Base-by-base conservation (phyloP, 2,329 filamentous ascomycete genomes). In the Neonectria punicea region DNA sequence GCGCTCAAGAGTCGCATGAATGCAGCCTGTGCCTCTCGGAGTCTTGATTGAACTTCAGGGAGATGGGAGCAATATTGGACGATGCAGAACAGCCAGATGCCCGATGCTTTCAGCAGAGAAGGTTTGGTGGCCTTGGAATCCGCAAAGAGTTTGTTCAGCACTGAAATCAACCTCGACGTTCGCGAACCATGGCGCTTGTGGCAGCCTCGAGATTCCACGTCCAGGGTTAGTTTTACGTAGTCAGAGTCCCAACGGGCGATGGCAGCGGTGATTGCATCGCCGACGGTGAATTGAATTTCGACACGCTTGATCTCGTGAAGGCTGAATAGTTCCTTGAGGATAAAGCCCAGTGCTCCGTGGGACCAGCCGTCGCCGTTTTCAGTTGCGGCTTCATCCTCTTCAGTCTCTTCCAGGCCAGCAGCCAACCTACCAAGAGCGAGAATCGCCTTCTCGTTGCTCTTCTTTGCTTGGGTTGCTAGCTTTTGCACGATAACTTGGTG, bases 61-160 rank as follows among this genome's bases (percentile, higher is more conserved):
- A 93, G 82, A 69, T 94, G 90, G 0, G 93, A 93, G 76, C 94
- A 97, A 78, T 96, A 94, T 75, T 98, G 94, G 9, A 98, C 90
- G 3, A 98, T 81, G 74, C 92, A 97, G 64, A 98, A 90, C 0
- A 98, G 86, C 96, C 96, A 98, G 71, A 99, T 97, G 0, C 94
- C 94, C 0, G 94, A 95, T 3, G 95, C 94, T 76, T 97, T 97
- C 71, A 94, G 90, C 5, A 98, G 83, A 0, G 94, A 92, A 1
- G 96, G 96, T 74, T 98, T 98, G 0, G 93, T 93, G 9, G 91
- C 89, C 73, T 92, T 91, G 80, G 92, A 96, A 73, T 96, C 91
- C 2, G 82, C 81, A 51, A 98, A 84, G 2, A 97, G 86, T 75
- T 91, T 94, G 64, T 92, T 87, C 5, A 97, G 81, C 1, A 93